Evolutionary conservation across 2,329 filamentous ascomycete species (phyloP), one percentile per base, ranked within the genome.

Genomic region (Talaromyces sp.): DNA sequence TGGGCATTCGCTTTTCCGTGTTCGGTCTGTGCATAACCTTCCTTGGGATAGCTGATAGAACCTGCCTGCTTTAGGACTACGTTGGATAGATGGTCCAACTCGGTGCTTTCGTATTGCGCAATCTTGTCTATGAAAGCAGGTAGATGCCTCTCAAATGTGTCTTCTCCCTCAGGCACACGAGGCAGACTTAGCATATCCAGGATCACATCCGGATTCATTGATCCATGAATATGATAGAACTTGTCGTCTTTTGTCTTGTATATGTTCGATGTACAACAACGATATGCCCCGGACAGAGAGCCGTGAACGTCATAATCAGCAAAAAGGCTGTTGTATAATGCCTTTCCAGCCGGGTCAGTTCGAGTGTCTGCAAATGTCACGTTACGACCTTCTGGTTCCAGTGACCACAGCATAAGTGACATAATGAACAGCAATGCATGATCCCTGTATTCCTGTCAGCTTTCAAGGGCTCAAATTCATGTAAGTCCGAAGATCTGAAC

Each of bases 321-420:
- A 13, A 61, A 61, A 31, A 47, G 49, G 13, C 59, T 61, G 25
- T 52, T 52, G 49, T 52, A 52, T 22, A 61, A 39, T 27, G 45
- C 59, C 25, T 61, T 61, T 22, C 43, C 59, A 22, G 45, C 49
- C 15, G 45, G 43, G 9, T 61, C 59, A 41, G 43, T 52, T 35
- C 59, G 59, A 25, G 49, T 61, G 15, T 61, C 59, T 25, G 59
- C 59, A 52, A 61, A 61, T 22, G 59, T 50, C 19, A 61, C 45
- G 41, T 61, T 61, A n/a, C 45, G 45, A 25, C 59, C 59, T n/a
- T 61, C 59, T 52, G 59, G 59, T 35, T 61, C 59, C 7, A 61
- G 31, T 37, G 59, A 61, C 59, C 59, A 61, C 9, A 61, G 45
- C 33, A 61, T 50, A n/a, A 61, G 43, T 39, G 61, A 62, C 61